Evolutionary conservation across 2,329 filamentous ascomycete species (phyloP).

Genomic region (Apiospora saccharicola): DNA sequence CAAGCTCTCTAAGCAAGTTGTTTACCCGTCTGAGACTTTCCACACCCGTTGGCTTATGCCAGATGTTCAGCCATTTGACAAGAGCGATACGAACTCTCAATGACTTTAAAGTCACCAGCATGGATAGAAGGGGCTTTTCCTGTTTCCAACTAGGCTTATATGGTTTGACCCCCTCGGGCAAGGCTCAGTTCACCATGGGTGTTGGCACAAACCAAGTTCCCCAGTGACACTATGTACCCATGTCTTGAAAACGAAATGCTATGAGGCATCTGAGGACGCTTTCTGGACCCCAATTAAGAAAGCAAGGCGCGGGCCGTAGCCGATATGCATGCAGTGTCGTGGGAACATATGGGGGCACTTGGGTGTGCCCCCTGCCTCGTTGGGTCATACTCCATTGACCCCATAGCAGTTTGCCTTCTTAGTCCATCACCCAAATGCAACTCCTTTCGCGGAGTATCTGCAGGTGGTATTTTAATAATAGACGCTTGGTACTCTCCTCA

Average conservation of each 20-base stretch:
- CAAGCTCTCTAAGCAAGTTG: not conserved
- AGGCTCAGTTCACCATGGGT: too few species aligned
- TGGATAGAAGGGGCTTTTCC: not conserved
- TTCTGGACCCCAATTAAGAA: not conserved
- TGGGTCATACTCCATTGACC: not conserved
- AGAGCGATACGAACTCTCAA: not conserved
- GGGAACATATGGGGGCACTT: constrained; percentile 6
- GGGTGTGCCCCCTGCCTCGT: not conserved
- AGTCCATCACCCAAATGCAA: not conserved
- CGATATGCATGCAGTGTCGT: not conserved
- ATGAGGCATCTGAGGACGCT: not conserved
- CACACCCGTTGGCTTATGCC: not conserved
- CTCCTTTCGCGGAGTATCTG: not conserved
- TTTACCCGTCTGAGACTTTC: not conserved
- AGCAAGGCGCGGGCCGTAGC: not conserved
- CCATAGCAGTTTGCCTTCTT: not conserved
- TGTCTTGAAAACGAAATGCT: not conserved
- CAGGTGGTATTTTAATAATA: not conserved
- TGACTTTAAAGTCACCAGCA: not conserved
- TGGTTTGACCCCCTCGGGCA: not conserved
- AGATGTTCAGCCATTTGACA: not conserved
- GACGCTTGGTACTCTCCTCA: too few species aligned
- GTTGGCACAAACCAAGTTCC: not conserved
- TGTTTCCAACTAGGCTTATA: not conserved
- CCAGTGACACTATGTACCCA: not conserved